Evolutionary conservation across 2,329 filamentous ascomycete genomes (phyloP).

Genomic region (Kalaharituber pfeilii): DNA sequence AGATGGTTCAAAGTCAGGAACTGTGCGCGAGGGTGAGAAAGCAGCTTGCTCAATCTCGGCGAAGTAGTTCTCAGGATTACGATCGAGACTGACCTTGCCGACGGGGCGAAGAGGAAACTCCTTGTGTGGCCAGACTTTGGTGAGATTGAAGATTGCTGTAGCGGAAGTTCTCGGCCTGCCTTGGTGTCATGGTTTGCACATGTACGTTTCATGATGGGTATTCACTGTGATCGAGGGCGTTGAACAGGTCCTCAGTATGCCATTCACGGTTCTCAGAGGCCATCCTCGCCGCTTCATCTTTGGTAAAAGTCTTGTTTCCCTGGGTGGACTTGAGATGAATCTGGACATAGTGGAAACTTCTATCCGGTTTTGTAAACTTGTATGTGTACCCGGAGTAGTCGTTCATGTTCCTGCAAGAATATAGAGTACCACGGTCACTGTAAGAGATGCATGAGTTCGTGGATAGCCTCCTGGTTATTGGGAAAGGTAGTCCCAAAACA

Average conservation of each 20-base stretch:
- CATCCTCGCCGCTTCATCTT: slow-evolving; percentile 31
- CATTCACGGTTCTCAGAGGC: slow-evolving; percentile 42
- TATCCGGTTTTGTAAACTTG: slow-evolving; percentile 49
- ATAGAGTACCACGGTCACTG: slow-evolving; percentile 47
- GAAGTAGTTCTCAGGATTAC: slow-evolving; percentile 39
- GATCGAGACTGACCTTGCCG: slow-evolving; percentile 46
- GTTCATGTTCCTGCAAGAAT: slow-evolving; percentile 49
- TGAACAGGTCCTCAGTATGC: slow-evolving; percentile 46
- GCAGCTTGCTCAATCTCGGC: slow-evolving; percentile 51
- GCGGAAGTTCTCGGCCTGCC: slow-evolving; percentile 42
- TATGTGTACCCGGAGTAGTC: slow-evolving; percentile 50
- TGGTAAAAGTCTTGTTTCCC: slow-evolving; percentile 42
- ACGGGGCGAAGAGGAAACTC: slow-evolving; percentile 44
- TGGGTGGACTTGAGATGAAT: slow-evolving; percentile 47
- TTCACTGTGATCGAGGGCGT: slow-evolving; percentile 44
- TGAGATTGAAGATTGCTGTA: slow-evolving; percentile 53
- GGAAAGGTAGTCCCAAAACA: slow-evolving; percentile 48
- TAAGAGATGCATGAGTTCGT: slow-evolving; percentile 50
- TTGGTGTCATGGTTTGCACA: slow-evolving; percentile 45
- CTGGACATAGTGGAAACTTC: slow-evolving; percentile 48
- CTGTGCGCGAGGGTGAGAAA: slow-evolving; percentile 47
- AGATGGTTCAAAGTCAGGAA: slow-evolving; percentile 45
- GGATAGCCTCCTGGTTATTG: slow-evolving; percentile 42
- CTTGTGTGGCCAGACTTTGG: slow-evolving; percentile 49
- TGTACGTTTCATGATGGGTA: slow-evolving; percentile 46